Base-by-base conservation (phyloP, 768 basidiomycete species). In the Hygrocybe punicea region DNA sequence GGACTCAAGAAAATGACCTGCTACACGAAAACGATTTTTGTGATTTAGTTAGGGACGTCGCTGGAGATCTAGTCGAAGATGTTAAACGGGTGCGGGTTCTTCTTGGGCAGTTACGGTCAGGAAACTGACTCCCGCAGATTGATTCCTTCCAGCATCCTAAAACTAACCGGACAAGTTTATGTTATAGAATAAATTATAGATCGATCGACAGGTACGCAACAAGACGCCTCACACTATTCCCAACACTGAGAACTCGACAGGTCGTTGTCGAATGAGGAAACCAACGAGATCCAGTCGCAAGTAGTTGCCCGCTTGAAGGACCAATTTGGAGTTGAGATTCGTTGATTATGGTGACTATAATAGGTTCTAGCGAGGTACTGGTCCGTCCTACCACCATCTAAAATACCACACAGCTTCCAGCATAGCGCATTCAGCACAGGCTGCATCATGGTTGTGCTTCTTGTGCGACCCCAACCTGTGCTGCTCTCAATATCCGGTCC, bases 1-100 rank as follows among this genome's bases (percentile, higher is more conserved):
- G 97, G 97, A 66, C 87, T 21, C 82, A 86, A 0, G 75, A 80
- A 47, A 70, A 74, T n/a, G 60, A 55, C 35, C 47, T 60, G 5
- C 76, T 94, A 63, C 94, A 97, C 68, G 96, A 98, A 62, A 98
- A 98, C 67, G 97, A 99, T 70, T 91, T 98, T 66, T 98, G 92
- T 67, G 97, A 99, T 66, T 78, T 95, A 40, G 91, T 99, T 13
- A 79, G 97, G 52, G 95, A 97, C 62, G 83, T 89, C 6, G 93
- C 91, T 4, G 96, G 96, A 4, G 95, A 98, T 67, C 63, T 96
- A 59, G 93, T 89, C 0, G 96, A 98, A 70, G 87, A 90, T 60
- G 95, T 98, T 10, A 82, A 87, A 68, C 78, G 86, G 76, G 97
- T 91, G 63, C 82, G 68, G 46, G 25, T 4, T 24, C 57, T 11